Evolutionary conservation across 345 rosid species (phyloP).

Genomic region (Gossypium australe): DNA sequence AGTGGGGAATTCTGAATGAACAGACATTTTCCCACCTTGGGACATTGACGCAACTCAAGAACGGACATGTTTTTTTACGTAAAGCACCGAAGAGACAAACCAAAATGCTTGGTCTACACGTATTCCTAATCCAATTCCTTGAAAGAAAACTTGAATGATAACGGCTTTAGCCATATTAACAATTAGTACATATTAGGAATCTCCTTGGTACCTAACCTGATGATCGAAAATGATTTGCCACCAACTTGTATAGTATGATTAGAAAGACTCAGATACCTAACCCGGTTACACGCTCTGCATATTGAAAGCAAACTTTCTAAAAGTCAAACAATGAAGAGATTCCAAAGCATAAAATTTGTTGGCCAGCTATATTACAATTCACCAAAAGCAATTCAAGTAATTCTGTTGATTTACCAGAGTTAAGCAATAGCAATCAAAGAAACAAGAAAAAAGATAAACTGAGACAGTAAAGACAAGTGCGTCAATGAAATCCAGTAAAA

Average conservation of each 20-base stretch:
- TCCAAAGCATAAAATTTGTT: neutral
- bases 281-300: neutral
- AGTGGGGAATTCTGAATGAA: neutral
- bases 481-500: neutral
- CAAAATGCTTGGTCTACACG: constrained; percentile 3
- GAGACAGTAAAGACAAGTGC: neutral
- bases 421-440: neutral
- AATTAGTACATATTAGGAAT: neutral
- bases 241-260: constrained; percentile 4
- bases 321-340: neutral
- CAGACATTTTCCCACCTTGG: neutral
- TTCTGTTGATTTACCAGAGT: neutral
- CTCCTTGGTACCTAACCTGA: constrained; percentile 6
- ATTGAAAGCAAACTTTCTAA: neutral
- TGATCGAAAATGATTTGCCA: neutral
- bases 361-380: neutral
- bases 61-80: neutral
- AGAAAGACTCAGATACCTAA: neutral
- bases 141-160: constrained; percentile 1
- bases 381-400: neutral
- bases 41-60: constrained; percentile 5
- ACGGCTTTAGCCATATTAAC: neutral
- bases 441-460: neutral
- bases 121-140: neutral
- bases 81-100: neutral